These are phyloP conservation scores for Eucalyptus dawsonii DNA, from an alignment of 345 rosid genomes.

Conservation along the genomic window DNA sequence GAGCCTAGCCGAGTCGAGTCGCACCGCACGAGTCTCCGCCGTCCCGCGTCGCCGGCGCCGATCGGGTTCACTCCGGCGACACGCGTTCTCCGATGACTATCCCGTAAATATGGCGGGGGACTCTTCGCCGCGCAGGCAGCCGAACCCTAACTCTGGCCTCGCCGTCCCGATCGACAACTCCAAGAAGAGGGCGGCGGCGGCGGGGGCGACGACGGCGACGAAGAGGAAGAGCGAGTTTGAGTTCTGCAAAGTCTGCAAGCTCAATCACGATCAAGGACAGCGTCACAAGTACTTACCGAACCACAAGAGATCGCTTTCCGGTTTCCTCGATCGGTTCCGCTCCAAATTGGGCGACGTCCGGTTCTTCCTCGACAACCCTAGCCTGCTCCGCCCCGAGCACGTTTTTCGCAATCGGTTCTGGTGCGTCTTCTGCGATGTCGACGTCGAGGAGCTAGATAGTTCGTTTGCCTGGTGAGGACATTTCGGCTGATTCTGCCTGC, in stretches of 20 bases:
- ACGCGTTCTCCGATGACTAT: background rate
- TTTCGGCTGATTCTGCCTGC: background rate
- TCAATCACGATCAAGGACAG: conserved; percentile 62
- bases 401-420: conserved; percentile 55
- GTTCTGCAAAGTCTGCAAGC: conserved; percentile 59
- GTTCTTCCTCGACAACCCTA: conserved; percentile 59
- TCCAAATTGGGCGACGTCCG: conserved; percentile 43
- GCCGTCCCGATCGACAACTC: background rate
- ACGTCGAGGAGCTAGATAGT: conserved; percentile 49
- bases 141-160: background rate
- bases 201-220: background rate
- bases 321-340: conserved; percentile 48
- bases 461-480: conserved; percentile 52
- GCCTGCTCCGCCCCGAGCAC: conserved; percentile 33
- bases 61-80: background rate
- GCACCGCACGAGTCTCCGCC: background rate
- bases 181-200: background rate
- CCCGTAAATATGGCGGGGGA: background rate
- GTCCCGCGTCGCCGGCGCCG: background rate
- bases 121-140: background rate
- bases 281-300: conserved; percentile 72
- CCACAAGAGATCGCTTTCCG: conserved; percentile 49
- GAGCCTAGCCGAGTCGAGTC: background rate
- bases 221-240: conserved; percentile 34
- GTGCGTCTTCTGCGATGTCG: conserved; percentile 80